phyloP scores from a whole-genome alignment of 73 alveolate species.

The Paramecium sexaurelia region DNA sequence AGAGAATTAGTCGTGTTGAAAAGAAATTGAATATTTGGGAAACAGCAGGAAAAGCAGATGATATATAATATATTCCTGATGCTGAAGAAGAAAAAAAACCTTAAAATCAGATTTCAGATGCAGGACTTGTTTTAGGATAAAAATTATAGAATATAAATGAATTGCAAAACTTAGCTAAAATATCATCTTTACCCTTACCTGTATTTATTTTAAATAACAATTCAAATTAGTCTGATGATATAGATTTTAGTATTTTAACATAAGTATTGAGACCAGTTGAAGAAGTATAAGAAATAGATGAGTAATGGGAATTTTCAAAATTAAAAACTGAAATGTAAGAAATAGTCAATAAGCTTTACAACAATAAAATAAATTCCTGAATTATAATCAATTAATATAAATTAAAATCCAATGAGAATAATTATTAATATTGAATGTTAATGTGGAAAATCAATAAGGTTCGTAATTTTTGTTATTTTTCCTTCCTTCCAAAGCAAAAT shows the following conservation, averaged over 20 bases:
- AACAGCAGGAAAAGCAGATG: conserved; percentile 59
- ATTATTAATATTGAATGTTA: conserved; percentile 49
- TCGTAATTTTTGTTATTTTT: not conserved
- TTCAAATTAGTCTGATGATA: not conserved
- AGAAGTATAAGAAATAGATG: conserved; percentile 38
- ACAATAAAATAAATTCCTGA: not conserved
- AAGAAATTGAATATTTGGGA: conserved; percentile 50
- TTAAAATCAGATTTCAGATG: conserved; percentile 41
- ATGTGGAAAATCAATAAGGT: conserved; percentile 80
- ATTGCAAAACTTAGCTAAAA: conserved; percentile 1
- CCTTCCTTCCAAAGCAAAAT: conserved; percentile 66
- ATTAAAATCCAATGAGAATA: conserved; percentile 17
- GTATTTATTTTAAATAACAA: not conserved
- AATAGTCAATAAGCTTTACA: conserved; percentile 40
- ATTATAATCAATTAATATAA: not conserved
- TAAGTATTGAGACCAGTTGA: conserved; percentile 34
- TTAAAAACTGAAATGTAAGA: conserved; percentile 57
- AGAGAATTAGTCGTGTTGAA: not conserved
- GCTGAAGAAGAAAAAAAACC: conserved; percentile 52
- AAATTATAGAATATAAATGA: conserved; percentile 52
- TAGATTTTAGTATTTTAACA: conserved; percentile 46
- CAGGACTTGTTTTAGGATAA: conserved; percentile 38
- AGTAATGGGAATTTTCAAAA: conserved; percentile 52
- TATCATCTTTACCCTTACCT: conserved; percentile 10
- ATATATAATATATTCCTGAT: conserved; percentile 55